These are phyloP conservation scores for Parsonsia alboflavescens DNA, from an alignment of 257 asterid species.

Conservation along the genomic window DNA sequence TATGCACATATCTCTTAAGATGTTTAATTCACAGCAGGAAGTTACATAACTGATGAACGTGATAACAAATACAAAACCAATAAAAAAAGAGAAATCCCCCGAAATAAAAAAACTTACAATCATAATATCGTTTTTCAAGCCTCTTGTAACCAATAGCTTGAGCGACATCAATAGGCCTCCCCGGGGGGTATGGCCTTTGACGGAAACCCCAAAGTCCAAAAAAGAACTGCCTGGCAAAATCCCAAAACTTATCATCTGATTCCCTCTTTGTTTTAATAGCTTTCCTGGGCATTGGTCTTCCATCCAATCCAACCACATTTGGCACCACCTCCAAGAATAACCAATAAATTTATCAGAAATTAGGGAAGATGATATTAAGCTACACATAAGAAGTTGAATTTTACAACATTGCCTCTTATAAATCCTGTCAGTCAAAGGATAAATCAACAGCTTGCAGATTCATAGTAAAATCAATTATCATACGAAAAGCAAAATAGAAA, in stretches of 20 bases:
- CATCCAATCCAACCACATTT: constrained; percentile 83
- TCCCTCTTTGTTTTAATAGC: constrained; percentile 54
- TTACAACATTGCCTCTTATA: background rate
- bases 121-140: constrained; percentile 79
- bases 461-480: too few relatives aligned
- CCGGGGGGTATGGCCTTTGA: constrained; percentile 94
- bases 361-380: background rate
- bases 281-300: constrained; percentile 98
- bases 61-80: background rate
- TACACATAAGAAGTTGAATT: background rate
- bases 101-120: constrained; percentile 52
- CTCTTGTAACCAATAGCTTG: constrained; percentile 94
- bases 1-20: background rate
- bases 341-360: background rate
- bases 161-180: constrained; percentile 83
- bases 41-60: background rate
- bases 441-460: background rate
- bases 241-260: constrained; percentile 94
- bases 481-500: background rate
- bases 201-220: constrained; percentile 98
- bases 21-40: background rate
- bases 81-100: background rate
- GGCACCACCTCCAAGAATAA: constrained; percentile 74
- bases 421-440: background rate
- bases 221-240: constrained; percentile 89